phyloP scores from a whole-genome alignment of 2,329 filamentous ascomycete genomes.

The Botrytis galanthina region DNA sequence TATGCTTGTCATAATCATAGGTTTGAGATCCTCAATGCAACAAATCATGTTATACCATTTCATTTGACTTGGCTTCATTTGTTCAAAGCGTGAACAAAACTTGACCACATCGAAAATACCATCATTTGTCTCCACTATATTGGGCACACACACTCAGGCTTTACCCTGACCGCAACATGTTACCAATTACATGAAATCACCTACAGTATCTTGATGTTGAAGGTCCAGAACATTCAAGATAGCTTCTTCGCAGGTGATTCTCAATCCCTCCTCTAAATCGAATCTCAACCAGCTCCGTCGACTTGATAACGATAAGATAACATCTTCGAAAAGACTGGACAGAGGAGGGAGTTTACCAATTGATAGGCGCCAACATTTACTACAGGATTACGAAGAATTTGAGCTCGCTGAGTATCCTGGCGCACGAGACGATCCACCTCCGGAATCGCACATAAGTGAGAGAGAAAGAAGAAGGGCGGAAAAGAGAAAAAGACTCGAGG shows the following conservation, averaged over 20 bases:
- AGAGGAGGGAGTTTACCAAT: constrained; percentile 19
- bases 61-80: background rate
- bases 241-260: constrained; percentile 24
- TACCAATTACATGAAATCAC: constrained; percentile 4
- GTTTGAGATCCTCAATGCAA: background rate
- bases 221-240: constrained; percentile 27
- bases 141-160: background rate
- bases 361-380: constrained; percentile 15
- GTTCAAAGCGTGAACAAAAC: background rate
- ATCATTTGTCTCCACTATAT: background rate
- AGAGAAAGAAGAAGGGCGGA: constrained; percentile 48
- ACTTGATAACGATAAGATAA: constrained; percentile 20
- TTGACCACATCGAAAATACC: background rate
- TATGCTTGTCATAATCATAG: background rate
- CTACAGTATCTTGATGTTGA: constrained; percentile 6
- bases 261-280: constrained; percentile 31
- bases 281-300: constrained; percentile 14
- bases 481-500: constrained; percentile 69
- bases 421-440: constrained; percentile 18
- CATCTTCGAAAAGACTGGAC: constrained; percentile 27
- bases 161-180: constrained; percentile 12
- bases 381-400: constrained; percentile 32
- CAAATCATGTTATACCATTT: background rate
- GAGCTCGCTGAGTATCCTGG: constrained; percentile 36
- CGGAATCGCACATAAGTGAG: constrained; percentile 11